These are phyloP conservation scores for Blepharisma undulans DNA, from an alignment of 169 alveolate species.

Conservation along the genomic window DNA sequence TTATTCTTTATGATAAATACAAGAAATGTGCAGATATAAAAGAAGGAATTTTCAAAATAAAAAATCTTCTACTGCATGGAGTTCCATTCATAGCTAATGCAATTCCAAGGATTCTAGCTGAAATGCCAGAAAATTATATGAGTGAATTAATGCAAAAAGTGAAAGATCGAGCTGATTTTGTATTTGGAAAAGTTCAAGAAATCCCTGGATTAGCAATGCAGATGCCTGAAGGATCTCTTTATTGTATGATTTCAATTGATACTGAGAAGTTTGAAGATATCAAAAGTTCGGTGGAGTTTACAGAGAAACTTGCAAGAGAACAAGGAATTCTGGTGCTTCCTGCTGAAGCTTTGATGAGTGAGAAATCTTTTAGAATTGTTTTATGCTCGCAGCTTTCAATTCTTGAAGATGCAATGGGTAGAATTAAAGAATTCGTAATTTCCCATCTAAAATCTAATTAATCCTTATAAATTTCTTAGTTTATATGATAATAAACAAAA, in stretches of 20 bases:
- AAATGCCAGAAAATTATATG: not conserved
- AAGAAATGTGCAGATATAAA: constrained; percentile 31
- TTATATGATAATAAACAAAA: too few species aligned
- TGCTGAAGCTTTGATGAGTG: constrained; percentile 13
- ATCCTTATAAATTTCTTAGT: too few species aligned
- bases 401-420: constrained; percentile 17
- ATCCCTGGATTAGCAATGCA: not conserved
- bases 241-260: constrained; percentile 21
- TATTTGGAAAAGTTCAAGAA: not conserved
- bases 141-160: not conserved
- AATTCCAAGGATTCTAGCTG: constrained; percentile 40
- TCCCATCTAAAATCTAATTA: not conserved
- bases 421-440: not conserved
- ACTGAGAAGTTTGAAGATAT: not conserved
- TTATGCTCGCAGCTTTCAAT: not conserved
- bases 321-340: constrained; percentile 38
- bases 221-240: constrained; percentile 33
- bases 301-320: constrained; percentile 16
- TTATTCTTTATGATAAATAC: constrained; percentile 55
- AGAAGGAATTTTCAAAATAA: constrained; percentile 30
- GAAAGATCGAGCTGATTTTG: constrained; percentile 21
- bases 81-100: constrained; percentile 43
- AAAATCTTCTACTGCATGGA: constrained; percentile 43
- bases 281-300: not conserved
- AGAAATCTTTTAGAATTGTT: constrained; percentile 4